Percentiles rank a stretch among this genome's conserved stretches.
These are phyloP conservation scores for Apiospora marii DNA, from an alignment of 2,329 filamentous ascomycete species.

Conservation along the genomic window DNA sequence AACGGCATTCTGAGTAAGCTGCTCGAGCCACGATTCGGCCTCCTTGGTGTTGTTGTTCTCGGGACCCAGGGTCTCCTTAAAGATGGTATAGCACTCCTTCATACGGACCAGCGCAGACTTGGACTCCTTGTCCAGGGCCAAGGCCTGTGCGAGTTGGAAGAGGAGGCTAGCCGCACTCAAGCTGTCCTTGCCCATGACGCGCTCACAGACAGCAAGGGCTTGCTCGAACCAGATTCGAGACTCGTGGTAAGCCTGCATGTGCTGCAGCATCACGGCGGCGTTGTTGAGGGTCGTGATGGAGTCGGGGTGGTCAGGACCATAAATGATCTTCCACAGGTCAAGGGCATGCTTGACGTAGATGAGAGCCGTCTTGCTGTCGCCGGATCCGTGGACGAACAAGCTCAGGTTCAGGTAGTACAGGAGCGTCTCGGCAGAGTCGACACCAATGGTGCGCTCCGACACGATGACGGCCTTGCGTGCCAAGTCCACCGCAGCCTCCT, in stretches of 20 bases:
- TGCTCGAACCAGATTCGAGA: constrained; percentile 97
- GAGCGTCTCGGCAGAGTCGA: constrained; percentile 93
- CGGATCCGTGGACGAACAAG: constrained; percentile 90
- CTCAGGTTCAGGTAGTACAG: constrained; percentile 96
- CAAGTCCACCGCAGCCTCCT: constrained; percentile 92
- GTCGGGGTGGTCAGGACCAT: constrained; percentile 91
- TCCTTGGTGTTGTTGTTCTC: constrained; percentile 98
- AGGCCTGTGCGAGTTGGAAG: constrained; percentile 95
- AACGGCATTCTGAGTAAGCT: constrained; percentile 94
- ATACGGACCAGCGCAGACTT: constrained; percentile 92
- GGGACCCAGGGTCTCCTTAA: constrained; percentile 83
- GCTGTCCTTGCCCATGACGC: constrained; percentile 86
- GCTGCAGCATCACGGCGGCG: constrained; percentile 96
- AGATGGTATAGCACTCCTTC: constrained; percentile 97
- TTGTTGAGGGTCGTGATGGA: constrained; percentile 99
- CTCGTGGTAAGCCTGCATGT: constrained; percentile 92
- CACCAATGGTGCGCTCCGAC: constrained; percentile 89
- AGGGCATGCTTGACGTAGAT: constrained; percentile 91
- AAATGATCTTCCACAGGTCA: constrained; percentile 96
- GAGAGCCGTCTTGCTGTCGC: constrained; percentile 88
- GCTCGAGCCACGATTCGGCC: constrained; percentile 94
- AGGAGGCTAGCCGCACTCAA: constrained; percentile 94
- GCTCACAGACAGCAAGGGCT: constrained; percentile 86
- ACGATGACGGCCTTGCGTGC: constrained; percentile 97
- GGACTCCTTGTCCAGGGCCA: constrained; percentile 94